Evolutionary conservation across 768 basidiomycete species (phyloP), one percentile per base, ranked within the genome.

Genomic region (Pilatotrama ljubarskyi): DNA sequence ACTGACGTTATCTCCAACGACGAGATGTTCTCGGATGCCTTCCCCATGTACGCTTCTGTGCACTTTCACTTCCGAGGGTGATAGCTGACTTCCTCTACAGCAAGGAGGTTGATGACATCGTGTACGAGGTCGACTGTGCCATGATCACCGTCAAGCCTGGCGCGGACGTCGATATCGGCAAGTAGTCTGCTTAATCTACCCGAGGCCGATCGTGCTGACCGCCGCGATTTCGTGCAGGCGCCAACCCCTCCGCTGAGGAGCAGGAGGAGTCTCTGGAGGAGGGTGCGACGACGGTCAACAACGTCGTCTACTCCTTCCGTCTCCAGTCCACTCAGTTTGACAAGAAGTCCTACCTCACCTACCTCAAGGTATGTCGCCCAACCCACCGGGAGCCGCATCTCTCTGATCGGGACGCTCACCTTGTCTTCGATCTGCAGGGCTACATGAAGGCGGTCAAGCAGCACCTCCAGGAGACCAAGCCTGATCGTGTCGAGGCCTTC

Each of bases 1-100:
- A 40, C 61, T 25, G 92, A 94, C 74, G 72, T 90, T 59, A n/a
- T 97, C 58, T 74, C 85, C 50, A 84, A 74, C 44, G 93, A 96
- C 70, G 95, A 98, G 80, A 90, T 98, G 83, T 85, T 91, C 82
- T 94, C 93, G 25, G 94, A 96, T 79, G 94, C 94, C 65, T 98
- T 88, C 81, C 86, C 87, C 18, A 17, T 89, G 94, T 95, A 68
- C 61, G 88, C 79, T 22, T 20, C 29, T 15, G 29, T 60, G 9
- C 41, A 35, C 17, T 46, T 14, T 10, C 25, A 41, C 14, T 18
- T 42, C 37, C 48, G 38, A 22, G 40, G 20, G 35, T 36, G 17
- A 14, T 26, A 22, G 24, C 58, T 60, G 32, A 62, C 51, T 6
- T 15, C 25, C 13, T 15, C 35, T 60, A 35, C 71, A 95, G 93